Evolutionary conservation across 1,284 basidiomycete genomes (phyloP).

Genomic region (Athelia psychrophila): DNA sequence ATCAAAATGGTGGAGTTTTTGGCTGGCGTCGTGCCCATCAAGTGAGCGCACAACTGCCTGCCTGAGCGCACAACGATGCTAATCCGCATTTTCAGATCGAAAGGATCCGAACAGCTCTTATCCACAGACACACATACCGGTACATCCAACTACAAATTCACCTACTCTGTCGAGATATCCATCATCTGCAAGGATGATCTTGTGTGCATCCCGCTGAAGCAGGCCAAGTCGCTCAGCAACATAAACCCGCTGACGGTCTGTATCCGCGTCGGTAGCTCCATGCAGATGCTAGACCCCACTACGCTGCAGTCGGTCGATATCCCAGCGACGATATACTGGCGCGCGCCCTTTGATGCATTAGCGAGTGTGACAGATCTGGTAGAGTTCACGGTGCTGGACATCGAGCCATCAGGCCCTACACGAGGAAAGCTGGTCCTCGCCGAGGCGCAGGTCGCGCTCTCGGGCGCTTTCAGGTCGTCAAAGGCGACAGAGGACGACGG

Average conservation of each 20-base stretch:
- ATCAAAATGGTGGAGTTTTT: slow-evolving; percentile 99
- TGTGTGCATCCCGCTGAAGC: slow-evolving; percentile 83
- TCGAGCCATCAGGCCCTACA: slow-evolving; percentile 77
- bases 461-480: slow-evolving; percentile 70
- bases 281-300: slow-evolving; percentile 88
- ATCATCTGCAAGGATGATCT: slow-evolving; percentile 98
- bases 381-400: slow-evolving; percentile 94
- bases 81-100: slow-evolving; percentile 54
- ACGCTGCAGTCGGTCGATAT: slow-evolving; percentile 88
- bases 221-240: slow-evolving; percentile 82
- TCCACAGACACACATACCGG: slow-evolving; percentile 90
- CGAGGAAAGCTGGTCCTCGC: slow-evolving; percentile 84
- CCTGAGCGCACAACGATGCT: slow-evolving; percentile 4
- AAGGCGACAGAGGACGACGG: slow-evolving; percentile 42
- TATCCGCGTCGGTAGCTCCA: slow-evolving; percentile 86
- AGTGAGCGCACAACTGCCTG: slow-evolving; percentile 43
- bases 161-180: slow-evolving; percentile 96
- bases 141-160: slow-evolving; percentile 97
- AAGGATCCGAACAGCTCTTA: slow-evolving; percentile 91
- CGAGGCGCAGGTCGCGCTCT: slow-evolving; percentile 91
- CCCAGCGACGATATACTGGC: slow-evolving; percentile 85
- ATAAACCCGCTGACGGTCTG: slow-evolving; percentile 89
- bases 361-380: slow-evolving; percentile 84
- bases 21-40: slow-evolving; percentile 81
- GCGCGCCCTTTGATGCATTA: slow-evolving; percentile 83